Evolutionary conservation across 306 rosid species (phyloP), one percentile per base, ranked within the genome.

Genomic region (Ceratonia siliqua): DNA sequence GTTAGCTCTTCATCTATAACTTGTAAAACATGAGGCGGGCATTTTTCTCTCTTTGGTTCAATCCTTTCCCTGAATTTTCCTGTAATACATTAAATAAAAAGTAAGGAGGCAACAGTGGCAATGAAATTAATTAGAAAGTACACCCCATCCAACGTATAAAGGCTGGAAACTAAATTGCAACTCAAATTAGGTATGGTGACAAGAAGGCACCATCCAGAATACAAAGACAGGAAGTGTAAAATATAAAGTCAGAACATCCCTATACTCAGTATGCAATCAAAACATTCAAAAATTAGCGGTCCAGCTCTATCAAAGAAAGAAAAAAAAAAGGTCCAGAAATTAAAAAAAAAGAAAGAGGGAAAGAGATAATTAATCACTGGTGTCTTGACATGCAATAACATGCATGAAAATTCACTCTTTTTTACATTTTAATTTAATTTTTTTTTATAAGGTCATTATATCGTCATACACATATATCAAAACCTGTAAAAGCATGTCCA

Each of bases 1-100:
- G 97, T 81, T 38, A 92, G 98, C 81, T 95, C 99, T 89, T 95
- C 99, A 52, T 95, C 97, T 50, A 92, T 95, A 77, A 95, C 98
- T 87, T 92, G 99, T 70, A 92, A 82, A 79, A 95, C 87, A 83
- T 95, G 98, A 50, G 92, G 86, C 0, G 99, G 99, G 79, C 90
- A 87, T 78, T 92, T 87, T 55, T 95, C 99, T 87, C 84, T 89
- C 78, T 92, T 90, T 79, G 98, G 99, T 77, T 92, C 98, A 85
- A 95, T 88, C 85, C 98, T 92, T 85, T 92, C 97, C 83, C 91
- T 89, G 82, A 90, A 95, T 70, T 92, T 95, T 39, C 86, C 99
- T 94, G 92, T 74, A 83, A 82, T 68, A 11, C n/a, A 72, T 27
- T 59, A 53, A 70, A n/a, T 27, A 65, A 68, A 42, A 68, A 35